phyloP scores from a whole-genome alignment of 148 eudicot species.

The Rhododendron ferrugineum region DNA sequence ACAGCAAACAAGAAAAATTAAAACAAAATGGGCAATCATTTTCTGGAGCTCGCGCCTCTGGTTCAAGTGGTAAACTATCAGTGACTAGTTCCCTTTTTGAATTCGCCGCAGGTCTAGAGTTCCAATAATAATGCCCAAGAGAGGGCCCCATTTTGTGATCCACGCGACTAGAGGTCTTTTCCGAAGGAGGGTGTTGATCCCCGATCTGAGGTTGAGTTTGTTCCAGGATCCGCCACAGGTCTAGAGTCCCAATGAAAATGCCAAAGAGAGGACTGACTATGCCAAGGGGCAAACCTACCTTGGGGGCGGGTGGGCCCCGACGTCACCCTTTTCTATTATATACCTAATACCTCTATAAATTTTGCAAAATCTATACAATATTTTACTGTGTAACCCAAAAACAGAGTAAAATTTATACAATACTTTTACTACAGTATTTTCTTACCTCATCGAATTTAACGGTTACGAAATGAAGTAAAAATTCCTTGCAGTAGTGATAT shows the following conservation, averaged over 20 bases:
- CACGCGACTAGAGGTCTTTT: too few species aligned
- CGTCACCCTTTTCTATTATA: background rate
- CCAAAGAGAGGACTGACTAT: background rate
- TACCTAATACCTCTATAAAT: background rate
- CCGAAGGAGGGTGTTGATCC: too few species aligned
- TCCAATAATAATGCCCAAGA: background rate
- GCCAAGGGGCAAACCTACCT: background rate
- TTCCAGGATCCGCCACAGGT: background rate
- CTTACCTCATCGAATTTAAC: background rate
- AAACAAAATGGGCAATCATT: background rate
- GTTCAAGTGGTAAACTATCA: background rate
- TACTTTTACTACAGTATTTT: too few species aligned
- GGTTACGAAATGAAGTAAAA: background rate
- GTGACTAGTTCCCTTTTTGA: background rate
- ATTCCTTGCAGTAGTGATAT: background rate
- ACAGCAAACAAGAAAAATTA: background rate
- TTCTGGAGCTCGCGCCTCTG: background rate
- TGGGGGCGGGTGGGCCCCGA: background rate
- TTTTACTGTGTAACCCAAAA: background rate
- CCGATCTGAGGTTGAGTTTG: too few species aligned
- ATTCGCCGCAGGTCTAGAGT: background rate
- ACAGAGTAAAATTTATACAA: too few species aligned
- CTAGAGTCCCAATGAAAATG: background rate
- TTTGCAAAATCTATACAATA: background rate
- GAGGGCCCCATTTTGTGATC: background rate